Evolutionary conservation across 202 grass and related monocot genomes (phyloP), one percentile per base, ranked within the genome.

Genomic region (Zizania palustris): DNA sequence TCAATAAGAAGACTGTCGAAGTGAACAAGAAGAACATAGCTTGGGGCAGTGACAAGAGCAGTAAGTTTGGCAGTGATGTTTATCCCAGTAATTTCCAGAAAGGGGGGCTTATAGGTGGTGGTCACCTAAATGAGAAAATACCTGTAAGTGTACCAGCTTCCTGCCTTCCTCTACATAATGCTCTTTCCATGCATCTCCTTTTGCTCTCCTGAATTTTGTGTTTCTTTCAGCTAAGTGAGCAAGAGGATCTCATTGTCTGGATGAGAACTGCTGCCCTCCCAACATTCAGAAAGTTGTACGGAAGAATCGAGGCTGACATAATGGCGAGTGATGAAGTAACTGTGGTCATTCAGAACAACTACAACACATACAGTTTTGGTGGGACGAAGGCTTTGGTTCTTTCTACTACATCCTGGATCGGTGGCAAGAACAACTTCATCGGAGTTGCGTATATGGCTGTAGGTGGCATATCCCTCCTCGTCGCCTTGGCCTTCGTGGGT

Each of bases 11-110:
- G 65, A 14, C 61, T 43, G 39, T 93, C 15, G 45, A 83, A 10
- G 91, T 97, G 55, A 94, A 97, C 67, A 97, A 90, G 80, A 94
- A 90, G 80, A 84, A 97, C 69, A 97, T 97, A 20, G 94, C 94
- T 12, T 97, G 94, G 94, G 82, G 74, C 22, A 97, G 94, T 56
- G 94, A 97, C 83, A 87, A 76, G 76, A 78, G 41, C 63, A 79
- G 71, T 33, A 94, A 94, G 75, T 97, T 94, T 16, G 88, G 91
- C 15, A 90, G 88, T 28, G 87, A 97, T 49, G 87, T 97, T 33
- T 97, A 76, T 60, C 94, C 94, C 67, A 83, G 49, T 6, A 97
- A 97, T 51, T 97, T 97, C 69, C 94, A 97, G 80, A 86, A 75
- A 21, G 91, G 89, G 0, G 79, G 73, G 1, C 82, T 97, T 0